A percentile compares a stretch with the other conserved stretches of the same genome.
Conservation (phyloP, 2,329 filamentous ascomycete species). For the Teratosphaeria zuluensis region DNA sequence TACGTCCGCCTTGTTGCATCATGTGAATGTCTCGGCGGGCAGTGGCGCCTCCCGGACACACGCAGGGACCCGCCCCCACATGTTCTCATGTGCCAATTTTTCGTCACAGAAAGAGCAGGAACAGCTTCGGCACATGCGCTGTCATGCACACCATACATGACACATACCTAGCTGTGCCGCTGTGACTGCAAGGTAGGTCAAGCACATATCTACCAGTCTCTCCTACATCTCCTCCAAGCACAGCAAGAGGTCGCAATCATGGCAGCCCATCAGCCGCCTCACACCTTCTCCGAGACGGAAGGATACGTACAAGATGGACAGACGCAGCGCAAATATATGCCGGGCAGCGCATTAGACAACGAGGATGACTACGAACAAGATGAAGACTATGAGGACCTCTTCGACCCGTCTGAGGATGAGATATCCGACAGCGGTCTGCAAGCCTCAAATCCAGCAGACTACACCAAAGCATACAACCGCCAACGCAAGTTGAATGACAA, state of each 20-base stretch:
- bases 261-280: slow-evolving; percentile 16
- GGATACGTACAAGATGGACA: slow-evolving; percentile 19
- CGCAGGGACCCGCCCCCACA: not conserved
- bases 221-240: not conserved
- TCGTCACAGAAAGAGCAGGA: not conserved
- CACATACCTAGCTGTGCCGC: not conserved
- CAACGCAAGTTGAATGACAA: slow-evolving; percentile 58
- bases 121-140: not conserved
- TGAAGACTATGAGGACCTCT: slow-evolving; percentile 55
- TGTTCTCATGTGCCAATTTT: not conserved
- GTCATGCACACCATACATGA: not conserved
- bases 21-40: not conserved
- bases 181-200: not conserved
- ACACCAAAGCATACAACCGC: slow-evolving; percentile 82
- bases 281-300: slow-evolving; percentile 23
- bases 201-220: not conserved
- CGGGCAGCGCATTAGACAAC: slow-evolving; percentile 15
- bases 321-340: slow-evolving; percentile 13
- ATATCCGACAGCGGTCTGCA: slow-evolving; percentile 52
- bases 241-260: slow-evolving; percentile 2
- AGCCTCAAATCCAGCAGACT: slow-evolving; percentile 52
- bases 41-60: not conserved
- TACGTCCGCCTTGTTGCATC: not conserved
- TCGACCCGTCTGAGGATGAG: slow-evolving; percentile 45
- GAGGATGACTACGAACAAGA: slow-evolving; percentile 15